These are phyloP conservation scores for Cyclostephanos tholiformis DNA, from an alignment of 108 stramenopile species.

Conservation along the genomic window DNA sequence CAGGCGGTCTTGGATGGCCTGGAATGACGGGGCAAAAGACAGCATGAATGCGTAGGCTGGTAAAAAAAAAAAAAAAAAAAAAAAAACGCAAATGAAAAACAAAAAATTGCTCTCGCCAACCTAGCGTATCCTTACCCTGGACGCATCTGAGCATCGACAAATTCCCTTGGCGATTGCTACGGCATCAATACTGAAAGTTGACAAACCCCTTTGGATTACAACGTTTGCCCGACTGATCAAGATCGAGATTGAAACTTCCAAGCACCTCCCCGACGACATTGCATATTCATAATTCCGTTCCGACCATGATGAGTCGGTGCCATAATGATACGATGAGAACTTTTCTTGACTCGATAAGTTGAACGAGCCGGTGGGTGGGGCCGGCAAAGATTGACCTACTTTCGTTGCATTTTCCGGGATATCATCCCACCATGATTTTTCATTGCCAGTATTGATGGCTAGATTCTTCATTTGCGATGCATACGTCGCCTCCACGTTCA, in stretches of 20 bases:
- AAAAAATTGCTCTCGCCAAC: background rate
- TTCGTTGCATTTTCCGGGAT: slow-evolving; percentile 10
- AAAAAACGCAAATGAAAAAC: background rate
- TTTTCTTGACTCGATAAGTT: slow-evolving; percentile 6
- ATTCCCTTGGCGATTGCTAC: slow-evolving; percentile 45
- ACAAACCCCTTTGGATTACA: slow-evolving; percentile 11
- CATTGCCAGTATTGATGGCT: slow-evolving; percentile 1
- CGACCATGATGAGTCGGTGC: slow-evolving; percentile 10
- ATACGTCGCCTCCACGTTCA: slow-evolving; percentile 35
- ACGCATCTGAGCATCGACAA: slow-evolving; percentile 43
- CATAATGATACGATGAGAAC: slow-evolving; percentile 3
- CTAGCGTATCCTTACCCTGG: slow-evolving; percentile 20
- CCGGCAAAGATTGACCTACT: slow-evolving; percentile 15
- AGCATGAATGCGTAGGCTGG: background rate
- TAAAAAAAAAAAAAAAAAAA: background rate
- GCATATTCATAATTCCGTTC: slow-evolving; percentile 34
- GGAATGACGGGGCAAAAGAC: background rate
- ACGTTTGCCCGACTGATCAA: slow-evolving; percentile 28
- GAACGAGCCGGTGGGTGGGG: slow-evolving; percentile 39
- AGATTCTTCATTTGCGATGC: slow-evolving; percentile 32
- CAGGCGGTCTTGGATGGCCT: slow-evolving; percentile 37
- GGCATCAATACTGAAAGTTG: slow-evolving; percentile 30
- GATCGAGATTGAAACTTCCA: slow-evolving; percentile 31
- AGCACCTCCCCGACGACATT: slow-evolving; percentile 24
- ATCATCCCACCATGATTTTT: slow-evolving; percentile 36